Conservation (phyloP, 371 early-diverging fungal genomes). For the Mucor ambiguus region DNA sequence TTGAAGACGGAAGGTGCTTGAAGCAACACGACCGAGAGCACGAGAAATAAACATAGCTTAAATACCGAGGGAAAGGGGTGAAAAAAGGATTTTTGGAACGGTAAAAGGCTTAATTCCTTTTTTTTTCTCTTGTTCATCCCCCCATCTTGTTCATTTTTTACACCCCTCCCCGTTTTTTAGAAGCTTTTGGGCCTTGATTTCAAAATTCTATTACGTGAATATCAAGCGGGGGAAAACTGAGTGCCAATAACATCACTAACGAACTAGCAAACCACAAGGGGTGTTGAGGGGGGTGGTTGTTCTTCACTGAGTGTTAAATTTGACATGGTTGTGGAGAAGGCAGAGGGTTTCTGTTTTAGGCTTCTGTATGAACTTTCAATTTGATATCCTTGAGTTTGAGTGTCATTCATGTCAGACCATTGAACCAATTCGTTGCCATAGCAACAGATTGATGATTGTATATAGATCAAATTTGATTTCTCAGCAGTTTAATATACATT, state of each 20-base stretch:
- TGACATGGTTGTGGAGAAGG: constrained; percentile 19
- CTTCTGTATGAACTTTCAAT: neutral
- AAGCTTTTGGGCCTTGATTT: neutral
- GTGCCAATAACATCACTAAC: constrained; percentile 2
- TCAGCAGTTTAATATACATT: neutral
- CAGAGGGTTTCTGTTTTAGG: neutral
- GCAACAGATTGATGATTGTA: neutral
- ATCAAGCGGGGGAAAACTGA: neutral
- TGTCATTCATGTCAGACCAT: neutral
- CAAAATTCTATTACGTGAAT: constrained; percentile 6
- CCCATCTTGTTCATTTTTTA: neutral
- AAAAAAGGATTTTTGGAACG: constrained; percentile 20
- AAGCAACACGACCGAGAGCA: constrained; percentile 43
- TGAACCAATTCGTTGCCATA: neutral
- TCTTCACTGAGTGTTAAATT: constrained; percentile 9
- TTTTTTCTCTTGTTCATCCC: constrained; percentile 4
- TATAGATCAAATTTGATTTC: neutral
- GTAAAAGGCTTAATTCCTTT: constrained; percentile 12
- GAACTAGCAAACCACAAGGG: constrained; percentile 9
- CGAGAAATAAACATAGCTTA: constrained; percentile 41
- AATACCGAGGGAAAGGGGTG: constrained; percentile 30
- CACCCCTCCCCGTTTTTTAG: constrained; percentile 5
- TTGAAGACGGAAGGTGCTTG: constrained; percentile 35
- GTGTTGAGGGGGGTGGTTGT: constrained; percentile 6
- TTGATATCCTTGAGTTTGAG: neutral